These are phyloP conservation scores for Trametes sanguinea DNA, from an alignment of 768 basidiomycete genomes.

Conservation along the genomic window DNA sequence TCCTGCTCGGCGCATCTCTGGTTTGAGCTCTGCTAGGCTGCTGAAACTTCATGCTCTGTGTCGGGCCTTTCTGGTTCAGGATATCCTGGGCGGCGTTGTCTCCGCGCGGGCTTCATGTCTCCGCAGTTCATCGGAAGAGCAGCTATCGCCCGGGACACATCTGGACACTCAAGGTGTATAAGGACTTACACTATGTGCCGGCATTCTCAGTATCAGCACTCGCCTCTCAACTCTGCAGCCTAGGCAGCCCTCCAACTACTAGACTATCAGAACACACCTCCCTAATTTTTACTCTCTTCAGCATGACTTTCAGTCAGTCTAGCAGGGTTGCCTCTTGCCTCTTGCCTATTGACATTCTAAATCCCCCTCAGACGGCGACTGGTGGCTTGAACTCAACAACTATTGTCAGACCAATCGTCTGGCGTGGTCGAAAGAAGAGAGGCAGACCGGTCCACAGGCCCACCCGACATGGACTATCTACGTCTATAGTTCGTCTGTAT, in stretches of 20 bases:
- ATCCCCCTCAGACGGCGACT: background rate
- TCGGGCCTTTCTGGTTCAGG: too few species aligned
- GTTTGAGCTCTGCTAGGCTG: too few species aligned
- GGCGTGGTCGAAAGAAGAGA: background rate
- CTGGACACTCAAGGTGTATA: background rate
- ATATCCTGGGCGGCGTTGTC: background rate
- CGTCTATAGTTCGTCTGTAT: background rate
- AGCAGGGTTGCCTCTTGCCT: background rate
- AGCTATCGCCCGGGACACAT: background rate
- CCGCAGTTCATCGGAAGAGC: background rate
- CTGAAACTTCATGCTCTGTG: too few species aligned
- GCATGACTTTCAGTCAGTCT: background rate
- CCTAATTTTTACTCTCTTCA: background rate
- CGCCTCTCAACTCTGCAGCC: background rate
- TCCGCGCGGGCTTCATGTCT: background rate
- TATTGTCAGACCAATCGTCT: background rate
- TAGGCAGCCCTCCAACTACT: background rate
- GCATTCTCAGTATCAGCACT: background rate
- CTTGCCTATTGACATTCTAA: background rate
- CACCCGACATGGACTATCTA: background rate
- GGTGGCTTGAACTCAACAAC: background rate
- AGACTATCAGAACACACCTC: background rate
- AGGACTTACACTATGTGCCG: background rate
- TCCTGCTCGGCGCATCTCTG: too few species aligned
- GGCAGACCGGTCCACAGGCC: background rate